Base-by-base conservation (phyloP, 257 asterid genomes). In the Penstemon davidsonii region DNA sequence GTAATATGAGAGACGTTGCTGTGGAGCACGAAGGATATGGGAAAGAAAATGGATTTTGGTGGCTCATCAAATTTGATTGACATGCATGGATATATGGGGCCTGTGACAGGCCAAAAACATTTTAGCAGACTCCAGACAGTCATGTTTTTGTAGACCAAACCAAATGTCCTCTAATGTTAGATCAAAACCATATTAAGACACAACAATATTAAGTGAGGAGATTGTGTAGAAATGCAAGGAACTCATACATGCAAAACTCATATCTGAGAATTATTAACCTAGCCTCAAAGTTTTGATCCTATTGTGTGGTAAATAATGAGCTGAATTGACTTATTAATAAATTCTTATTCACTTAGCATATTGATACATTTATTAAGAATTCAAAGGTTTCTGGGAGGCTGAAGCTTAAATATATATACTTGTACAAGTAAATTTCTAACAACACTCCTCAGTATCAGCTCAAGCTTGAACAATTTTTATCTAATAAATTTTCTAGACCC, bases 131-230 rank as follows among this genome's bases (percentile, higher is more conserved):
- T 63, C 68, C 55, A 63, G 3, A 8, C 10, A 47, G 15, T 62
- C 7, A 7, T 4, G 33, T 25, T 25, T 42, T 61, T 44, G 10
- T 12, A 5, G 7, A 5, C 56, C 43, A 45, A 63, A 18, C 54
- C 18, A 51, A 40, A 39, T 7, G 13, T 54, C 60, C 70, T 52
- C 54, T 54, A 41, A 54, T 43, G 41, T 40, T 42, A 66, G 54
- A 55, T 52, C 43, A 25, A 55, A 55, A 40, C 43, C 68, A 25
- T 18, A 6, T 5, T 45, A 45, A n/a, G 68, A 62, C 42, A 41
- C 54, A 18, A 53, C 1, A 18, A 53, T 18, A 42, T 6, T 8
- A 53, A 67, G 54, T 36, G 44, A 36, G 68, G 4, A 25, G 33
- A 25, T 25, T 12, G 7, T 41, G 19, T 9, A 8, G 36, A 38